Base-by-base conservation (phyloP, 1,284 basidiomycete genomes). In the Coniophora puteana region DNA sequence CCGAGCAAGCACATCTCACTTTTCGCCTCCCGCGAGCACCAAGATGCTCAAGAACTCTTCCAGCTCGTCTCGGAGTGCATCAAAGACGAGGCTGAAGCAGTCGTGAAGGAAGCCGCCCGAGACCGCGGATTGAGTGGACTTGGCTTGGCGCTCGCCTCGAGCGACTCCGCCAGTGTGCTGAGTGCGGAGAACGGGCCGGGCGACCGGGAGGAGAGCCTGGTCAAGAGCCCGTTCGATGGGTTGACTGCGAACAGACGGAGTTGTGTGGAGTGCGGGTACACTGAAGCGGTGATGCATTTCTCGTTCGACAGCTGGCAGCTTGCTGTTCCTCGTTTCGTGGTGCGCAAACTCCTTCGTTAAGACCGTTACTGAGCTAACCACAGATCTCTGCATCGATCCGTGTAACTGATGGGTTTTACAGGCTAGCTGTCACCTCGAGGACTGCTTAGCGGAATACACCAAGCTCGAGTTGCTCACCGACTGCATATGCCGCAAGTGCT, bases 31-130 rank as follows among this genome's bases (percentile, higher is more conserved):
- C 79, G 89, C 12, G 89, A 94, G 56, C 93, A 96, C 59, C 93
- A 96, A 65, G 93, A 96, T 61, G 93, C 93, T 3, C 93, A 96
- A 55, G 93, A 96, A 58, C 72, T 96, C n/a, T 95, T 94, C 63
- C 83, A 93, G 51, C 80, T 94, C 26, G 68, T 96, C 16, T 87
- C 91, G 1, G 90, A 93, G 57, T 88, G 82, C 33, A 74, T 95
- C 51, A 90, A 90, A 61, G 81, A 81, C 45, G 93, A 96, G 62
- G 74, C 81, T 5, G 57, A 64, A 2, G 71, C 77, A 1, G 73
- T 91, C 3, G 77, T 81, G 44, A 73, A 73, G 41, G 87, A 89
- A 53, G 74, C 70, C 4, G 65, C 68, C 35, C 69, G 78, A 21
- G 86, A 88, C 55, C 72, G 79, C 30, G 87, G 87, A 8, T 65